Evolutionary conservation across 2,329 filamentous ascomycete species (phyloP), one percentile per base, ranked within the genome.

Genomic region (Paecilomyces variotii): DNA sequence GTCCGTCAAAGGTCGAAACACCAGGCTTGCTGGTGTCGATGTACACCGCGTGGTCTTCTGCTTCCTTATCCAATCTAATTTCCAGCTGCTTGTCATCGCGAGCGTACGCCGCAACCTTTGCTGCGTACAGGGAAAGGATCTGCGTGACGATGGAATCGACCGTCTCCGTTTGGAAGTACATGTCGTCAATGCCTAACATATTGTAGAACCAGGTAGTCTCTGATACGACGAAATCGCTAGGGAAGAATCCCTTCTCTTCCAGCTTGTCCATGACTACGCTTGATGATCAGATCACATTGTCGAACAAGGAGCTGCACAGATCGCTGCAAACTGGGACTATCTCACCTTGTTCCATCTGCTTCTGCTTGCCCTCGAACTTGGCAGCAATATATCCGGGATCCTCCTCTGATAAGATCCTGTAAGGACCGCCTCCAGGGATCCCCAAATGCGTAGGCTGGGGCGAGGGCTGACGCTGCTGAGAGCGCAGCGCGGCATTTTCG

Each of bases 191-290:
- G 67, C 94, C 94, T 26, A 99, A 85, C 75, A 95, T 89, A 73
- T 94, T 90, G 80, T 99, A 99, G 81, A 99, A 99, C 93, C 94
- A 99, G 60, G 85, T 83, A 56, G 92, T 90, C 77, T 99, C 92
- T 27, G 86, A 83, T 62, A 95, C 89, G 62, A 97, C 83, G 64
- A 96, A 89, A 56, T 88, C 82, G 59, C 84, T 82, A 1, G 94
- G 94, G 61, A 99, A 90, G 84, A 95, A 97, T 60, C 87, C 89
- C 70, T 87, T 89, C 64, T 87, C 83, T 69, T 85, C 82, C 66
- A 97, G 86, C 70, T 87, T 80, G 64, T 88, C 86, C 85, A 91
- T 91, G 72, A 97, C 92, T 90, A 62, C 50, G 56, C 24, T 32
- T 32, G 30, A 55, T 59, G 4, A 57, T 75, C 66, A 72, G 66